Evolutionary conservation across 805 yeast genomes (phyloP).

Genomic region (Candida anglica): DNA sequence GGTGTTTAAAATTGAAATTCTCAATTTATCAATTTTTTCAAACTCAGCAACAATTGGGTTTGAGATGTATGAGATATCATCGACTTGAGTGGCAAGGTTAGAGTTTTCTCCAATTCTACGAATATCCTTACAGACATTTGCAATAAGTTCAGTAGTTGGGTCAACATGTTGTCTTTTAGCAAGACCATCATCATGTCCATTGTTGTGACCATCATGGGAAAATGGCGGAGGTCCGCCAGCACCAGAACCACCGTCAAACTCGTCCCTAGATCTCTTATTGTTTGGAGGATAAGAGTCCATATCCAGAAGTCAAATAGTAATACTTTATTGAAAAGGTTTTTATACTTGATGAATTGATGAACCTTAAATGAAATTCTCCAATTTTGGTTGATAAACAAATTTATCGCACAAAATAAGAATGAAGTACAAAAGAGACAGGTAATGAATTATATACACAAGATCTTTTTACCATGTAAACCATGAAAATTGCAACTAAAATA

Average conservation of each 20-base stretch:
- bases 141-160: slow-evolving; percentile 36
- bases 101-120: slow-evolving; percentile 41
- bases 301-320: too few species aligned
- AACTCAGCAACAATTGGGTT: slow-evolving; percentile 64
- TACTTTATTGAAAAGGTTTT: too few species aligned
- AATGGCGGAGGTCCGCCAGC: slow-evolving; percentile 10
- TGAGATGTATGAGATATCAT: slow-evolving; percentile 61
- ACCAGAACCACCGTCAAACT: slow-evolving; percentile 17
- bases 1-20: slow-evolving; percentile 57
- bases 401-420: too few species aligned
- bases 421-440: too few species aligned
- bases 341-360: too few species aligned
- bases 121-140: slow-evolving; percentile 43
- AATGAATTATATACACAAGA: too few species aligned
- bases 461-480: too few species aligned
- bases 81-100: slow-evolving; percentile 34
- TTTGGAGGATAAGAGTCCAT: slow-evolving; percentile 13
- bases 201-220: slow-evolving; percentile 1
- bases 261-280: slow-evolving; percentile 30
- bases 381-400: too few species aligned
- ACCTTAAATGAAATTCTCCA: too few species aligned
- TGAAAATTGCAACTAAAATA: too few species aligned
- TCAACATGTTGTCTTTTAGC: slow-evolving; percentile 37
- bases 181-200: slow-evolving; percentile 18
- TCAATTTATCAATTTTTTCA: slow-evolving; percentile 56